Evolutionary conservation across 805 yeast species (phyloP), one percentile per base, ranked within the genome.

Genomic region (Saccharomycopsis sp.): DNA sequence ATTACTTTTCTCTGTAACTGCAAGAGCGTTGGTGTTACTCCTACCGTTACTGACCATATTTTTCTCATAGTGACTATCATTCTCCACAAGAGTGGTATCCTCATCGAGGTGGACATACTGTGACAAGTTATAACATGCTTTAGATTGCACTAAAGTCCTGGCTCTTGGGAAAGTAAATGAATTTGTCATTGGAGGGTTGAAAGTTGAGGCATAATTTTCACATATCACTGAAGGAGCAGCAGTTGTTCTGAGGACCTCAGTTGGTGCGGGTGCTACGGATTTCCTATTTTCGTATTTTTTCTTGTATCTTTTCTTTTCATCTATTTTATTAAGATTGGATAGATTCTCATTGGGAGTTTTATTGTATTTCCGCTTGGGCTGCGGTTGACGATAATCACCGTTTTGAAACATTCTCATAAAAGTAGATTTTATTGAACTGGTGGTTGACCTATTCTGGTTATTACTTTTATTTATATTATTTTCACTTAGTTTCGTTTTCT

Each of bases 91-190:
- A n/a, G n/a, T n/a, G n/a, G n/a, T n/a, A n/a, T n/a, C n/a, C n/a
- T n/a, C n/a, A n/a, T n/a, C n/a, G n/a, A n/a, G n/a, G n/a, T 27
- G 31, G 19, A 31, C 11, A 31, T 31, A 31, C 35, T 31, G 35
- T 9, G 11, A 9, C 11, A 31, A 31, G 11, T 31, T 31, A 20
- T 31, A 31, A 14, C 35, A 31, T 8, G 20, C 35, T 14, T 31
- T 31, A 5, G 35, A 31, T 8, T 17, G 35, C 35, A 31, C 17
- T 20, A 31, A 31, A 17, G 14, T 14, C 29, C 26, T 13, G 38
- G 14, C 20, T 22, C 13, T 5, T 22, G 16, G 16, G 14, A 20
- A 13, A n/a, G n/a, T 22, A 20, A 35, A 35, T 35, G 22, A 28
- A n/a, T 35, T 28, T n/a, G 23, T 35, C 7, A 22, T 35, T 22